These are phyloP conservation scores for Phyllostachys edulis DNA, from an alignment of 176 grass and related monocot genomes.

Conservation along the genomic window DNA sequence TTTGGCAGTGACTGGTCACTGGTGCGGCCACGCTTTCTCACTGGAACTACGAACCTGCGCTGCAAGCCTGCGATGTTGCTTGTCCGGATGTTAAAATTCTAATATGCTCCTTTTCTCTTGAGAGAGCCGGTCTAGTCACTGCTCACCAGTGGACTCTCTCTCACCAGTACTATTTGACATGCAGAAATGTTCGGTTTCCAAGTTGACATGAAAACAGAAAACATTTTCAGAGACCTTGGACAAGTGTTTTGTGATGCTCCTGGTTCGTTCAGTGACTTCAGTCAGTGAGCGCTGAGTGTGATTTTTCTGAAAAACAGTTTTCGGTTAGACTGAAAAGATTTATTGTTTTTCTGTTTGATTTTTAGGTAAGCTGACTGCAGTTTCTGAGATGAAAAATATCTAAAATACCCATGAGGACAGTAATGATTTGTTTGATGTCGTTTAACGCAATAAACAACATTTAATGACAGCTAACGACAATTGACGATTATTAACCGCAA, in stretches of 20 bases:
- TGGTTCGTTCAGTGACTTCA: background rate
- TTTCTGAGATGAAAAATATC: too few species aligned
- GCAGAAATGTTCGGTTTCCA: background rate
- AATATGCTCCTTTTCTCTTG: background rate
- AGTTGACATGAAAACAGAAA: background rate
- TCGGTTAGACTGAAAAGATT: too few species aligned
- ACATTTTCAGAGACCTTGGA: background rate
- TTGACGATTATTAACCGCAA: too few species aligned
- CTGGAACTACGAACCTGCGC: background rate
- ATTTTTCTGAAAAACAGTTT: too few species aligned
- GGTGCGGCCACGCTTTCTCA: conserved; percentile 1
- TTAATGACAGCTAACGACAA: too few species aligned
- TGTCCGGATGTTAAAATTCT: background rate
- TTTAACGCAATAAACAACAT: too few species aligned
- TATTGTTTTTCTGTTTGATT: too few species aligned
- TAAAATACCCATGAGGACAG: too few species aligned
- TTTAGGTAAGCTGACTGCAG: too few species aligned
- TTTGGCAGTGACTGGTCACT: too few species aligned
- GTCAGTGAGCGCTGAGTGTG: background rate
- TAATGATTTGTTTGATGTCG: too few species aligned
- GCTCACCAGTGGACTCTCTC: background rate
- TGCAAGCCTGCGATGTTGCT: background rate
- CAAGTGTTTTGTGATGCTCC: background rate
- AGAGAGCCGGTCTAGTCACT: background rate
- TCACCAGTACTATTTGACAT: background rate